These are phyloP conservation scores for Ambrosia hybrid DNA, from an alignment of 140 eudicot genomes.

Conservation along the genomic window DNA sequence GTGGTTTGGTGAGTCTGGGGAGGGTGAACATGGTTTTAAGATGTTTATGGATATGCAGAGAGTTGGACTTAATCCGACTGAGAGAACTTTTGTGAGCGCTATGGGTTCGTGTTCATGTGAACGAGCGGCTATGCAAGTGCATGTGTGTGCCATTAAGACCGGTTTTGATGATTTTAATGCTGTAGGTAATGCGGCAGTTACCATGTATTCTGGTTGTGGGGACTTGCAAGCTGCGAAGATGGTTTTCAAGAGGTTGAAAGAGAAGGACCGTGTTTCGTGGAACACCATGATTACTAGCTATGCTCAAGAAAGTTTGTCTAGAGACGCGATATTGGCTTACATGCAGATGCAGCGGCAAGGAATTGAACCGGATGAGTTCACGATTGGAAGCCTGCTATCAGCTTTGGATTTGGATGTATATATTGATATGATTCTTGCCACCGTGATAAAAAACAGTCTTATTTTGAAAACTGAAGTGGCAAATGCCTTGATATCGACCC, in stretches of 20 bases:
- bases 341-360: constrained; percentile 52
- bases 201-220: constrained; percentile 60
- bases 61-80: constrained; percentile 52
- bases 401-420: constrained; percentile 35
- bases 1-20: constrained; percentile 59
- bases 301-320: constrained; percentile 41
- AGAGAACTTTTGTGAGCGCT: constrained; percentile 65
- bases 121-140: constrained; percentile 48
- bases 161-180: constrained; percentile 51
- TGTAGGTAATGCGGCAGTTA: constrained; percentile 69
- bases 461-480: constrained; percentile 53
- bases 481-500: constrained; percentile 67
- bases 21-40: constrained; percentile 47
- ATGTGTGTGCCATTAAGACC: constrained; percentile 54
- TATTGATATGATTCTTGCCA: constrained; percentile 59
- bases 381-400: constrained; percentile 72
- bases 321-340: constrained; percentile 48
- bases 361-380: constrained; percentile 60
- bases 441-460: constrained; percentile 51
- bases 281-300: constrained; percentile 67
- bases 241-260: constrained; percentile 47
- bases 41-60: constrained; percentile 59
- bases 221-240: constrained; percentile 35
- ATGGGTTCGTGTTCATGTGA: constrained; percentile 52
- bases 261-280: constrained; percentile 74